Conservation (phyloP, 495 filamentous ascomycete species). For the Penicillium salamii region DNA sequence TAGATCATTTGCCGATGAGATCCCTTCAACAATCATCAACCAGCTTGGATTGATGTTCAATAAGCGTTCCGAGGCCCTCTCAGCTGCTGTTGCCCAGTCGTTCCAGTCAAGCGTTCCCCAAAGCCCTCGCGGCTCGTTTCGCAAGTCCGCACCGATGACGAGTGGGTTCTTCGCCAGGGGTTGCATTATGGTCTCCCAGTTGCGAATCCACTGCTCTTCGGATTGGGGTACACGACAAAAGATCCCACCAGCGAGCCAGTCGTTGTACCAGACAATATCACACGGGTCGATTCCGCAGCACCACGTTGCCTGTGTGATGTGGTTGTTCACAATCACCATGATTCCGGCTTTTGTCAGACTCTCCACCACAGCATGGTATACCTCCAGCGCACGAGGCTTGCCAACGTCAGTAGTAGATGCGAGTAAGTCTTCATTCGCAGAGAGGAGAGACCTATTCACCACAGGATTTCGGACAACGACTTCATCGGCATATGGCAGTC, state of each 20-base stretch:
- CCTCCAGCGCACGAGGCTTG: too few relatives aligned
- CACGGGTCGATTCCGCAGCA: constrained; percentile 60
- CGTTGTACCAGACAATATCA: constrained; percentile 57
- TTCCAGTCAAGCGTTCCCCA: constrained; percentile 63
- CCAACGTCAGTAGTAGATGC: too few relatives aligned
- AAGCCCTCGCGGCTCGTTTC: constrained; percentile 59
- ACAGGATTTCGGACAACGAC: constrained; percentile 53
- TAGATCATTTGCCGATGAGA: constrained; percentile 57
- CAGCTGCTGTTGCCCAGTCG: constrained; percentile 55
- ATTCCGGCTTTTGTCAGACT: constrained; percentile 55
- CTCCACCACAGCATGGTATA: constrained; percentile 18
- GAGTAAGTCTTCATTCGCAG: too few relatives aligned
- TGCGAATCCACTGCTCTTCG: constrained; percentile 55
- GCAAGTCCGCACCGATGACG: constrained; percentile 57
- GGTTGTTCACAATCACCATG: constrained; percentile 59
- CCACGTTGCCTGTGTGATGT: constrained; percentile 60
- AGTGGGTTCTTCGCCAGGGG: constrained; percentile 47
- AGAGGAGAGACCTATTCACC: constrained; percentile 36
- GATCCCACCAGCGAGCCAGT: constrained; percentile 40
- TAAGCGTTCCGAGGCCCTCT: constrained; percentile 52
- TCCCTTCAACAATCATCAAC: constrained; percentile 61
- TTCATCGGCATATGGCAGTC: constrained; percentile 61
- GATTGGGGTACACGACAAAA: constrained; percentile 54
- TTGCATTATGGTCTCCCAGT: constrained; percentile 59
- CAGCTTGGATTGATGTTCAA: constrained; percentile 55